Evolutionary conservation across 2,329 filamentous ascomycete genomes (phyloP).

Genomic region (Cercospora canescens): DNA sequence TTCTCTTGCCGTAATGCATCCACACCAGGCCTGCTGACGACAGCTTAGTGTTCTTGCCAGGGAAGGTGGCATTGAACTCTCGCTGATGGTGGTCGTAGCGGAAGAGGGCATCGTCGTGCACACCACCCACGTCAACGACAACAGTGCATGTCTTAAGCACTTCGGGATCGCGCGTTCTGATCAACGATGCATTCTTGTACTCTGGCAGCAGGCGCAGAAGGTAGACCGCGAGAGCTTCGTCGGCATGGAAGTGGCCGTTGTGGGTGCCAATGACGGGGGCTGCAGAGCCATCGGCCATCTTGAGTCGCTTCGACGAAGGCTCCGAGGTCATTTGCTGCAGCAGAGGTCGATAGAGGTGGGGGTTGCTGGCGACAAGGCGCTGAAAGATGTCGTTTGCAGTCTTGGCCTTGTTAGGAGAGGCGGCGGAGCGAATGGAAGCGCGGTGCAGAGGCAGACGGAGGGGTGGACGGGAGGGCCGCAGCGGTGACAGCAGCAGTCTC

Average conservation of each 20-base stretch:
- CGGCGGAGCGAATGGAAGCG: neutral
- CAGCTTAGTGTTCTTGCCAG: conserved; percentile 80
- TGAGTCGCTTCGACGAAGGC: conserved; percentile 71
- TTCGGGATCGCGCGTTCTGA: conserved; percentile 84
- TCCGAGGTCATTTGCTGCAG: conserved; percentile 25
- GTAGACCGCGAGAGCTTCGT: conserved; percentile 95
- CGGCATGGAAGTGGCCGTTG: conserved; percentile 98
- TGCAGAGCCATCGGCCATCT: conserved; percentile 58
- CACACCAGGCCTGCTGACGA: conserved; percentile 93
- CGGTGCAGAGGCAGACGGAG: conserved; percentile 1
- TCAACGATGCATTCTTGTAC: conserved; percentile 71
- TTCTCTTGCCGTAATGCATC: conserved; percentile 86
- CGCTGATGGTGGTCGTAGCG: conserved; percentile 98
- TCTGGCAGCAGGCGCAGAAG: conserved; percentile 86
- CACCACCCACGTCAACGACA: conserved; percentile 95
- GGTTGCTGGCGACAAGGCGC: conserved; percentile 17
- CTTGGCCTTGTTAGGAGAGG: conserved; percentile 7
- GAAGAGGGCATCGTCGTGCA: conserved; percentile 74
- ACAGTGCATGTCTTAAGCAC: conserved; percentile 82
- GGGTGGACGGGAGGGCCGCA: neutral
- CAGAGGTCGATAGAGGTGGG: conserved; percentile 17
- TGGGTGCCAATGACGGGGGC: conserved; percentile 77
- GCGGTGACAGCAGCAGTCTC: neutral
- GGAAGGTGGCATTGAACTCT: conserved; percentile 82
- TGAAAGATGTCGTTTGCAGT: conserved; percentile 14